These are phyloP conservation scores for Yamadazyma philogaea DNA, from an alignment of 805 yeast species.

Conservation along the genomic window DNA sequence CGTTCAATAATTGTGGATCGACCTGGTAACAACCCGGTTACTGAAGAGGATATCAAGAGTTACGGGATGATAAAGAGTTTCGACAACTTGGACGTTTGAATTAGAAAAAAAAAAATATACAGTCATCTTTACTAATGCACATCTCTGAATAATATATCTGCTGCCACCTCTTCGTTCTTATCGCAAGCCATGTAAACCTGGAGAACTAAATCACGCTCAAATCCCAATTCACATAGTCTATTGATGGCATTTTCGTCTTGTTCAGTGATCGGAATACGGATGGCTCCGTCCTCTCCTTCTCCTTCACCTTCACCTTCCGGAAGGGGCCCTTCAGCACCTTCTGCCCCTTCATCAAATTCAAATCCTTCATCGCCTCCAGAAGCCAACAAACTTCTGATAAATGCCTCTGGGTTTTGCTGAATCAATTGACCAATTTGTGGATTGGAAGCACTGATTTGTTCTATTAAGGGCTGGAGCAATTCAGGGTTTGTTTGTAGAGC, in stretches of 20 bases:
- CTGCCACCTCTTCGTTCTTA: conserved; percentile 94
- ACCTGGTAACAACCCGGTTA: conserved; percentile 67
- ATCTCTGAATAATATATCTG: conserved; percentile 75
- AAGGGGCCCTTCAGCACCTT: conserved; percentile 34
- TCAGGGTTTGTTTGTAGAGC: conserved; percentile 85
- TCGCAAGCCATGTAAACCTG: conserved; percentile 98
- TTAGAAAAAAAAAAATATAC: neutral
- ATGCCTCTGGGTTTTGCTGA: conserved; percentile 85
- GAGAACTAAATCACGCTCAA: conserved; percentile 79
- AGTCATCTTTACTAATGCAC: conserved; percentile 18
- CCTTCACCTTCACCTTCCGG: conserved; percentile 34
- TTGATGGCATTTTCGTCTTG: conserved; percentile 88
- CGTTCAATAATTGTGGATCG: conserved; percentile 56
- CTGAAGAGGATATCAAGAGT: conserved; percentile 28
- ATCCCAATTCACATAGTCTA: conserved; percentile 89
- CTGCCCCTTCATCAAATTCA: conserved; percentile 29
- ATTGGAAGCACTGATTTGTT: conserved; percentile 73
- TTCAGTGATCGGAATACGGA: conserved; percentile 63
- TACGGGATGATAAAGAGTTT: conserved; percentile 21
- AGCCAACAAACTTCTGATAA: conserved; percentile 67
- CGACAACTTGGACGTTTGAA: neutral
- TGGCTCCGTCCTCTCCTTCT: conserved; percentile 32
- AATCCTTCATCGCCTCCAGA: conserved; percentile 53
- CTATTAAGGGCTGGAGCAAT: conserved; percentile 77
- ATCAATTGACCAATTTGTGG: conserved; percentile 83